Percentiles rank a stretch among this genome's conserved stretches.
phyloP scores from a whole-genome alignment of 805 yeast species.

The Torulaspora gathmanii region DNA sequence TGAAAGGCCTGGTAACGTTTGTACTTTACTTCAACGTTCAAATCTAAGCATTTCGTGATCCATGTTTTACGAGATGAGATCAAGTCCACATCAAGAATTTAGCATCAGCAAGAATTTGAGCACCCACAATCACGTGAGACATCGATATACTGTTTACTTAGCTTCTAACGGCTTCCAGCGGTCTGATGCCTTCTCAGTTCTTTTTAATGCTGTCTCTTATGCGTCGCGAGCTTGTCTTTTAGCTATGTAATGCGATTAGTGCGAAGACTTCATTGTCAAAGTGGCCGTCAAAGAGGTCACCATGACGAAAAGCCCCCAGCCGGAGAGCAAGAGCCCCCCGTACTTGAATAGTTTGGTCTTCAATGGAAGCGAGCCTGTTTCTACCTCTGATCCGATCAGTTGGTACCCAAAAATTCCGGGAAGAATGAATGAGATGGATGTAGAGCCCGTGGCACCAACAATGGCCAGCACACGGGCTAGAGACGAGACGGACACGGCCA shows the following conservation, averaged over 20 bases:
- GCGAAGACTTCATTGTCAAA: slow-evolving; percentile 28
- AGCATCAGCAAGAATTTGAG: slow-evolving; percentile 2
- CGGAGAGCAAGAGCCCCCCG: slow-evolving; percentile 38
- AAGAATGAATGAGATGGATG: slow-evolving; percentile 66
- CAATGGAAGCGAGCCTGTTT: slow-evolving; percentile 19
- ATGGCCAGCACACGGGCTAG: slow-evolving; percentile 65
- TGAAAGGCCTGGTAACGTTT: not conserved
- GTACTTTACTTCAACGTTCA: not conserved
- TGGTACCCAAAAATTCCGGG: slow-evolving; percentile 69
- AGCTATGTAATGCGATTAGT: slow-evolving; percentile 5
- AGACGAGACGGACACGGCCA: slow-evolving; percentile 57
- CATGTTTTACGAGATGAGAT: slow-evolving; percentile 4
- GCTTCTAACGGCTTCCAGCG: not conserved
- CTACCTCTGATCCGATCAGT: slow-evolving; percentile 24
- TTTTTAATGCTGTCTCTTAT: not conserved
- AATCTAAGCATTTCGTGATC: not conserved
- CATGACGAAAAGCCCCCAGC: slow-evolving; percentile 52
- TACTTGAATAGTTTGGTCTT: slow-evolving; percentile 35
- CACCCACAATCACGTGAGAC: slow-evolving; percentile 1
- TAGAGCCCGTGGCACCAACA: slow-evolving; percentile 79
- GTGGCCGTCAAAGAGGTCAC: slow-evolving; percentile 44
- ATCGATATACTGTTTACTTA: not conserved
- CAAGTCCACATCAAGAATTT: slow-evolving; percentile 1
- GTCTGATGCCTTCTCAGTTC: not conserved
- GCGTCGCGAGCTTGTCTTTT: not conserved